Evolutionary conservation across 768 basidiomycete species (phyloP), one percentile per base, ranked within the genome.

Genomic region (Lactifluus subvellereus): DNA sequence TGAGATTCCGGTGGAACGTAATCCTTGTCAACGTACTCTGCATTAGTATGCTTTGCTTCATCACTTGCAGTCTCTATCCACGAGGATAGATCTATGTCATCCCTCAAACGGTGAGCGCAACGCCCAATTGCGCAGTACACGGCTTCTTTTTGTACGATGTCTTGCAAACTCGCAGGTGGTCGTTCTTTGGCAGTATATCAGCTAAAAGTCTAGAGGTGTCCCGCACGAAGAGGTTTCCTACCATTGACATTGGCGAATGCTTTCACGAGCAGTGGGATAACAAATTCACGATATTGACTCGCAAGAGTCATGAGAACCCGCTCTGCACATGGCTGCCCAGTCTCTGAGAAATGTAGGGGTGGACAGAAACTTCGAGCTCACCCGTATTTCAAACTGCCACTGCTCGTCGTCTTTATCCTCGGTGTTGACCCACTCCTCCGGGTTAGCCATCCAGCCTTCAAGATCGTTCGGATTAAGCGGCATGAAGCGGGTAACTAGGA

Each of bases 311-410:
- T 84, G 27, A 98, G 78, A 30, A 98, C 90, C n/a, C 94, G 82
- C 74, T 98, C 95, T 52, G 90, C 91, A 70, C 94, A 96, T 1
- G 94, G 87, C 96, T 98, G 62, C 10, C 42, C 20, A 47, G 37
- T 35, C 33, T 49, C 42, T 37, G 43, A 48, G 54, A 43, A 22
- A 53, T 45, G 43, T 33, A 48, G 38, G 57, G 27, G 27, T 62
- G 60, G 47, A 49, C n/a, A 37, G 50, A 1, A 62, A 87, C 22
- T 33, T 56, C 48, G 27, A 10, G 54, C 62, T 64, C 69, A 96
- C 94, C 66, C 96, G 81, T 62, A 97, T 84, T 69, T 96, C 93
- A 69, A 83, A 98, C 69, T 94, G 88, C 94, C 95, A 98, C 61
- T 90, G 85, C 43, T 95, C 94, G 48, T 85, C 89, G 66, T 94